These are phyloP conservation scores for Diplogelasinospora grovesii DNA, from an alignment of 495 filamentous ascomycete genomes.

Conservation along the genomic window DNA sequence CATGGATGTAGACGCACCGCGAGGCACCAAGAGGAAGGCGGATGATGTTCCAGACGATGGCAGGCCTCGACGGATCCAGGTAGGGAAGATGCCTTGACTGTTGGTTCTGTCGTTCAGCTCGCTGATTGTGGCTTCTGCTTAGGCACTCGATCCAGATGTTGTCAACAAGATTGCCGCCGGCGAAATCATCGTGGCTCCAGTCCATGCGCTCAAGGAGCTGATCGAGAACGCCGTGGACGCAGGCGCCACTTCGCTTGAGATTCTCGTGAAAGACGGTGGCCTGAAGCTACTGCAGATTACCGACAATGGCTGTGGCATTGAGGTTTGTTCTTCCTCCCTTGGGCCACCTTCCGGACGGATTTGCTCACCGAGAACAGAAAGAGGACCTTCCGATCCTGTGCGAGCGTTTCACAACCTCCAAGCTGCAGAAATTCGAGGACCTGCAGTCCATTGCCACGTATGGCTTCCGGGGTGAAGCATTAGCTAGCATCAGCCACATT, in stretches of 20 bases:
- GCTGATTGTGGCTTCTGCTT: slow-evolving; percentile 1
- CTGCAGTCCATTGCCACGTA: slow-evolving; percentile 88
- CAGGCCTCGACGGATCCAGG: slow-evolving; percentile 62
- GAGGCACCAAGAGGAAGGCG: slow-evolving; percentile 60
- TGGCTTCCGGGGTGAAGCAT: slow-evolving; percentile 92
- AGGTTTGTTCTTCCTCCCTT: slow-evolving; percentile 44
- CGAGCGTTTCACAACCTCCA: slow-evolving; percentile 95
- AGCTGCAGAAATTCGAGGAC: slow-evolving; percentile 92
- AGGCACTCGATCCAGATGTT: slow-evolving; percentile 91
- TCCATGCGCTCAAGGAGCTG: slow-evolving; percentile 94
- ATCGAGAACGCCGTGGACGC: slow-evolving; percentile 98
- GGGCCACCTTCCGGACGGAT: neutral
- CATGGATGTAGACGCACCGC: slow-evolving; percentile 33
- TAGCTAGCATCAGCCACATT: slow-evolving; percentile 98
- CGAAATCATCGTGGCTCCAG: slow-evolving; percentile 96
- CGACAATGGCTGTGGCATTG: slow-evolving; percentile 95
- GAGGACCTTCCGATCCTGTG: slow-evolving; percentile 92
- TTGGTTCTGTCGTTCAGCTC: slow-evolving; percentile 5
- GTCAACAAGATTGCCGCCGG: slow-evolving; percentile 99
- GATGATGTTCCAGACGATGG: slow-evolving; percentile 33
- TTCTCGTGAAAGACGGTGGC: slow-evolving; percentile 93
- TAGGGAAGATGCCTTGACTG: slow-evolving; percentile 3
- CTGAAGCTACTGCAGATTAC: slow-evolving; percentile 95
- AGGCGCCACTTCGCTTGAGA: slow-evolving; percentile 83
- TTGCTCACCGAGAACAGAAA: slow-evolving; percentile 45